Percentiles rank a stretch among this genome's conserved stretches.
Conservation (phyloP, 768 basidiomycete species). For the Cystofilobasidium capitatum region DNA sequence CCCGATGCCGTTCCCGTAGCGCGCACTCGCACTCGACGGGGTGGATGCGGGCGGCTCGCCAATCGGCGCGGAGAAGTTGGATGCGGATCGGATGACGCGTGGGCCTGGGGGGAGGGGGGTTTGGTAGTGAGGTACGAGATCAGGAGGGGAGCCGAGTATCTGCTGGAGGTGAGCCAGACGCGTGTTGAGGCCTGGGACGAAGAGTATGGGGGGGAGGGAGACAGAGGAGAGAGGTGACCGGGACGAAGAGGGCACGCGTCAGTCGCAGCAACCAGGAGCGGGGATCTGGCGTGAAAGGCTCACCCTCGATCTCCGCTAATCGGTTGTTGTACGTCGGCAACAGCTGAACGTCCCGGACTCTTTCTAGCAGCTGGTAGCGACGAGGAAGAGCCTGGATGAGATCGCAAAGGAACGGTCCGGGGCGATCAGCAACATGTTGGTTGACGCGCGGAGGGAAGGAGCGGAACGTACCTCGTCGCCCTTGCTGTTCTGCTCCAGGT, state of each 20-base stretch:
- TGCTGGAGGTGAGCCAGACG: constrained; percentile 4
- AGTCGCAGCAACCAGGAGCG: no score
- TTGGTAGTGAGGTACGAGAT: constrained; percentile 5
- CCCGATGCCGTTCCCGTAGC: neutral
- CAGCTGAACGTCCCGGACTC: constrained; percentile 9
- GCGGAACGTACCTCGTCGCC: constrained; percentile 35
- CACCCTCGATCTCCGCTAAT: constrained; percentile 11
- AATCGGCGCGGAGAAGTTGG: neutral
- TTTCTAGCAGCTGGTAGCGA: constrained; percentile 1
- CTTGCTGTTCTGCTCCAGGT: constrained; percentile 35
- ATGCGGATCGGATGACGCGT: neutral
- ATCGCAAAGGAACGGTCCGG: neutral
- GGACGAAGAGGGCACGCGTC: no score
- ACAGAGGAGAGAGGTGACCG: neutral
- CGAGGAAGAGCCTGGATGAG: constrained; percentile 8
- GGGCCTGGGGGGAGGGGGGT: neutral
- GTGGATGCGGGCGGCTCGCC: neutral
- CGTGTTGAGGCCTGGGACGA: neutral
- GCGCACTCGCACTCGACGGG: no score
- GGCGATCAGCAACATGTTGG: neutral
- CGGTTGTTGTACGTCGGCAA: constrained; percentile 3
- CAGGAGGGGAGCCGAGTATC: neutral
- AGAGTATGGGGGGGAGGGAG: neutral
- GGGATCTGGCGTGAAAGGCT: neutral
- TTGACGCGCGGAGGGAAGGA: constrained; percentile 32